Evolutionary conservation across 2,329 filamentous ascomycete species (phyloP), one percentile per base, ranked within the genome.

Genomic region (Clonostachys solani): DNA sequence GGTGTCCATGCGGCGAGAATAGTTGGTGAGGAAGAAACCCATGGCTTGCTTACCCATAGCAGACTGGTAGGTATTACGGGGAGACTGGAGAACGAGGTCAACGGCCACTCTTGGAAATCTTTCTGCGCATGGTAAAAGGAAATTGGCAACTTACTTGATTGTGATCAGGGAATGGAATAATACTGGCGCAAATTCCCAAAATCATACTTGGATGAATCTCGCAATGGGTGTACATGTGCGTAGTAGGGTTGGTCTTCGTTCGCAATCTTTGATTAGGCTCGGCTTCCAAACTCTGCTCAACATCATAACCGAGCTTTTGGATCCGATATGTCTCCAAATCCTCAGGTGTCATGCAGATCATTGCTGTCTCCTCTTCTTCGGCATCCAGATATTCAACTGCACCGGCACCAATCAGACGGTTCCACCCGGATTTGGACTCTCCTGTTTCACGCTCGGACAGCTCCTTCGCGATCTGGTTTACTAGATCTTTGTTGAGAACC

Each of bases 11-110:
- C 94, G 91, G 52, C 92, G 84, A 38, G 89, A 86, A 67, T 95
- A 99, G 65, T 99, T 99, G 12, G 95, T 99, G 48, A 99, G 78
- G 74, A 96, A 96, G 59, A 97, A 92, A 63, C 95, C 94, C 95
- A 99, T 99, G 52, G 94, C 94, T 80, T 99, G 94, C 72, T 99
- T 99, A 75, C 95, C 94, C 94, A 99, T 99, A 64, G 94, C 94
- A 60, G 92, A 96, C 72, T 97, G 92, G 68, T 96, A 99, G 5
- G 92, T 97, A 65, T 99, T 99, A 87, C 94, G 87, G 55, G 94
- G 94, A 52, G 92, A 97, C 81, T 95, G 62, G 89, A 63, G 48
- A 16, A 36, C 17, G 10, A 43, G 17, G 15, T 38, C 36, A 38
- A 18, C 36, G 15, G 10, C 17, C 36, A 18, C 36, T n/a, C 36